Percentiles rank a stretch among this genome's conserved stretches.
Conservation (phyloP, 768 basidiomycete species). For the Leccinum pellstonianum region DNA sequence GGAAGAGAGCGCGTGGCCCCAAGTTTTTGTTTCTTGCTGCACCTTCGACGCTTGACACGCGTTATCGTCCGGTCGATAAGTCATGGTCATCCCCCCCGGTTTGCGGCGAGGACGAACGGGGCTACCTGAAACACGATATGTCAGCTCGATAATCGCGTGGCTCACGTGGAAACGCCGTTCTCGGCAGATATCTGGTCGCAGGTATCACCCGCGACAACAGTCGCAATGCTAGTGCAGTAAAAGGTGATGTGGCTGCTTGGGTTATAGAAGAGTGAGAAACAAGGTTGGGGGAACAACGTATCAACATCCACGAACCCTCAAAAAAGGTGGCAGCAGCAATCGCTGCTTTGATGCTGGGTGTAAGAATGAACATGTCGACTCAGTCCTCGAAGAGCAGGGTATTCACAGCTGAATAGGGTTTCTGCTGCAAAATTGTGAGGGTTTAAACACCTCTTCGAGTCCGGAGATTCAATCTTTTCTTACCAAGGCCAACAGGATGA, state of each 20-base stretch:
- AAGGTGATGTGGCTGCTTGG: slow-evolving; percentile 15
- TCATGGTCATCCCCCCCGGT: no score
- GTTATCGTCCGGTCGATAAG: no score
- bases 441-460: slow-evolving; percentile 21
- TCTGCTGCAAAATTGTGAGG: not conserved
- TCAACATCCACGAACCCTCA: slow-evolving; percentile 17
- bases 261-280: slow-evolving; percentile 40
- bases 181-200: slow-evolving; percentile 64
- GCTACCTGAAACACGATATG: no score
- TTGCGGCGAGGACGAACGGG: no score
- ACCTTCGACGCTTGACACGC: no score
- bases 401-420: not conserved
- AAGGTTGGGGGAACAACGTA: not conserved
- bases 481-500: not conserved
- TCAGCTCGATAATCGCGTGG: no score
- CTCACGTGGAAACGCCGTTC: slow-evolving; percentile 26
- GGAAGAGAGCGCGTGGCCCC: not conserved
- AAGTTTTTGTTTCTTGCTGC: no score
- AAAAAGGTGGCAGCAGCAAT: slow-evolving; percentile 11
- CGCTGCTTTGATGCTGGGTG: slow-evolving; percentile 6
- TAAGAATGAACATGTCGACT: slow-evolving; percentile 19
- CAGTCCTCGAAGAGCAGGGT: not conserved
- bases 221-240: slow-evolving; percentile 55
- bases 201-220: slow-evolving; percentile 53
- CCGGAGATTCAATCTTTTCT: not conserved